Percentiles rank a stretch among this genome's conserved stretches.
Evolutionary conservation across 2,329 filamentous ascomycete genomes (phyloP).

Genomic region (Seiridium cupressi): DNA sequence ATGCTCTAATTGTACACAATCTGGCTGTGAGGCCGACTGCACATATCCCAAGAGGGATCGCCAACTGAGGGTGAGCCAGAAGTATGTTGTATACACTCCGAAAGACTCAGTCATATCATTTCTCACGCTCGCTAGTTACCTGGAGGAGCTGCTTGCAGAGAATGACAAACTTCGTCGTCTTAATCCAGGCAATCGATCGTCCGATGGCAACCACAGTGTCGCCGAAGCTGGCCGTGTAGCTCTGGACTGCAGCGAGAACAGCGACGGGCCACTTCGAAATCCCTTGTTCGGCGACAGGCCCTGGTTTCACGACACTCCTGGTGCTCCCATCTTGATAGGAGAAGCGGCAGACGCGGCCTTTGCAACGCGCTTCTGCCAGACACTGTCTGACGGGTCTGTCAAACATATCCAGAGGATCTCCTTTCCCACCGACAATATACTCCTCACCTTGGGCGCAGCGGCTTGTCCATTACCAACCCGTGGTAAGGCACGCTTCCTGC

Average conservation of each 20-base stretch:
- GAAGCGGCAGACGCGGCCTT: slow-evolving; percentile 35
- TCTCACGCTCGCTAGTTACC: slow-evolving; percentile 20
- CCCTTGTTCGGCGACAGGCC: slow-evolving; percentile 21
- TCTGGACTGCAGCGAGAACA: not conserved
- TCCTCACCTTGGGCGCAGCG: slow-evolving; percentile 24
- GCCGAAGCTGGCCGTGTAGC: not conserved
- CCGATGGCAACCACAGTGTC: not conserved
- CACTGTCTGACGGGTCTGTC: slow-evolving; percentile 24
- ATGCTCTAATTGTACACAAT: slow-evolving; percentile 29
- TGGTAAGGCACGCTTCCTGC: slow-evolving; percentile 32
- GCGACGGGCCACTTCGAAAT: slow-evolving; percentile 10
- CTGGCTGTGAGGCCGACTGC: slow-evolving; percentile 27
- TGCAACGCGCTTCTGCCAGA: slow-evolving; percentile 34
- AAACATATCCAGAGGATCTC: slow-evolving; percentile 32
- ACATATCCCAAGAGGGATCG: slow-evolving; percentile 27
- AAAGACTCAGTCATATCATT: not conserved
- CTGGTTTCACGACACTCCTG: slow-evolving; percentile 32
- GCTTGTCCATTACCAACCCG: slow-evolving; percentile 36
- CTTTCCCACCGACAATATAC: slow-evolving; percentile 29
- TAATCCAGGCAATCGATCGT: not conserved
- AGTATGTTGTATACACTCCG: slow-evolving; percentile 14
- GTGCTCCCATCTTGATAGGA: slow-evolving; percentile 32
- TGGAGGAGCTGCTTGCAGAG: slow-evolving; percentile 32
- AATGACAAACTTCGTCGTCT: slow-evolving; percentile 26
- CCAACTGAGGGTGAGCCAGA: slow-evolving; percentile 30